Evolutionary conservation across 148 eudicot genomes (phyloP).

Genomic region (Drosera capensis): DNA sequence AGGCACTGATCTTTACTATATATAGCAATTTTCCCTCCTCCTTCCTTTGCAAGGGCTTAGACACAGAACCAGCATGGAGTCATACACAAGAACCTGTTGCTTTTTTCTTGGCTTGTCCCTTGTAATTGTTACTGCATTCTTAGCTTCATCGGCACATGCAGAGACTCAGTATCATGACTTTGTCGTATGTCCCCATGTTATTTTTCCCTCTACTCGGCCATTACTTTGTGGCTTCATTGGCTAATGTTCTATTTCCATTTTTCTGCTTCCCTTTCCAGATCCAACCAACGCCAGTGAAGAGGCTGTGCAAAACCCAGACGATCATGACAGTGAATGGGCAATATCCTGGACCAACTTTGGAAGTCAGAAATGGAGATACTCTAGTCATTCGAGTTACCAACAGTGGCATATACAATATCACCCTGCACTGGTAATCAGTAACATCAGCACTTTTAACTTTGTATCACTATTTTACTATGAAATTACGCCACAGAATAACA

Average conservation of each 20-base stretch:
- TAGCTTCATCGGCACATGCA: constrained; percentile 30
- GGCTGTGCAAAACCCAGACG: constrained; percentile 56
- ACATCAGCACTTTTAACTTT: background rate
- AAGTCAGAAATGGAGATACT: constrained; percentile 62
- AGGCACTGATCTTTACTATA: too few relatives aligned
- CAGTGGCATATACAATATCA: constrained; percentile 47
- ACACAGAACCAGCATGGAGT: too few relatives aligned
- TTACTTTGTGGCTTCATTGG: background rate
- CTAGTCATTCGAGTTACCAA: constrained; percentile 52
- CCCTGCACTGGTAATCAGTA: constrained; percentile 65
- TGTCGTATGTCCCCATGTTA: constrained; percentile 31
- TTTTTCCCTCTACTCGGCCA: background rate
- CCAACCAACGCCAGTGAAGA: constrained; percentile 41
- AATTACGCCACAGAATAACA: too few relatives aligned
- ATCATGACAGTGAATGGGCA: constrained; percentile 81
- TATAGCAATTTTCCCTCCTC: too few relatives aligned
- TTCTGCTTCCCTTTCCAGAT: constrained; percentile 26
- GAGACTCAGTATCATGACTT: constrained; percentile 50
- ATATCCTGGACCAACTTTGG: constrained; percentile 72
- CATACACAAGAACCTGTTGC: constrained; percentile 7
- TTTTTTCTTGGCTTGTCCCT: constrained; percentile 21
- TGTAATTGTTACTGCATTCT: constrained; percentile 15
- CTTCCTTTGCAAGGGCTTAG: too few relatives aligned
- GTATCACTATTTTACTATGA: too few relatives aligned
- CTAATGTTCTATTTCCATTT: background rate